Evolutionary conservation across 495 filamentous ascomycete genomes (phyloP).

Genomic region (Podospora australis): DNA sequence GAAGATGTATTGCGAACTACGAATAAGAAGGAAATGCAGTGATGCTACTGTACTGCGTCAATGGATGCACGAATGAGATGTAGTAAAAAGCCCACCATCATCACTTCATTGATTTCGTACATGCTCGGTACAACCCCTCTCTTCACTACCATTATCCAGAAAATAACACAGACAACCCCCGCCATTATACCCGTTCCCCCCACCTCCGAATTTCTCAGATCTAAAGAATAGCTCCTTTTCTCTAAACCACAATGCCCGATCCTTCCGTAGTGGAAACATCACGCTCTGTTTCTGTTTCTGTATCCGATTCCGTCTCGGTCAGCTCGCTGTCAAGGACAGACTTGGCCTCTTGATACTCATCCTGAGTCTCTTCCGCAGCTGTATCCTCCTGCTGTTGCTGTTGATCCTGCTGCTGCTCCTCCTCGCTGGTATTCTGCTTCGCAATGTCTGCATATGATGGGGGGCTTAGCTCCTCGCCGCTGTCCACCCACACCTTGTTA

Average conservation of each 20-base stretch:
- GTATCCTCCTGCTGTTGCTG: not conserved
- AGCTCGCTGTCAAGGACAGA: not conserved
- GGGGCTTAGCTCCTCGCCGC: constrained; percentile 33
- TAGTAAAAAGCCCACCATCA: no score
- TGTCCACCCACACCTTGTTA: constrained; percentile 50
- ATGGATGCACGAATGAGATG: no score
- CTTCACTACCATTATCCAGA: not conserved
- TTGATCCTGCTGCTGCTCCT: constrained; percentile 2
- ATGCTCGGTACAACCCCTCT: not conserved
- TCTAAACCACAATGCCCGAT: constrained; percentile 2
- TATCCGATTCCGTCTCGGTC: not conserved
- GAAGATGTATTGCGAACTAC: no score
- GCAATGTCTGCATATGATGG: constrained; percentile 34
- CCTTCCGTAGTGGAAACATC: not conserved
- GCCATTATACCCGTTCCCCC: no score
- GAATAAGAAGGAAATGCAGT: no score
- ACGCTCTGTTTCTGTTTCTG: constrained; percentile 1
- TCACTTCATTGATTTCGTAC: not conserved
- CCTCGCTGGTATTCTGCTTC: constrained; percentile 10
- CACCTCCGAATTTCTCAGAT: not conserved
- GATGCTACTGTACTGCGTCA: no score
- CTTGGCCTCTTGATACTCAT: constrained; percentile 1
- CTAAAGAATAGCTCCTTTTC: not conserved
- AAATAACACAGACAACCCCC: not conserved
- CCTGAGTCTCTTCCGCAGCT: constrained; percentile 1